phyloP scores from a whole-genome alignment of 2,329 filamentous ascomycete genomes.

The Aspergillus tubingensis region DNA sequence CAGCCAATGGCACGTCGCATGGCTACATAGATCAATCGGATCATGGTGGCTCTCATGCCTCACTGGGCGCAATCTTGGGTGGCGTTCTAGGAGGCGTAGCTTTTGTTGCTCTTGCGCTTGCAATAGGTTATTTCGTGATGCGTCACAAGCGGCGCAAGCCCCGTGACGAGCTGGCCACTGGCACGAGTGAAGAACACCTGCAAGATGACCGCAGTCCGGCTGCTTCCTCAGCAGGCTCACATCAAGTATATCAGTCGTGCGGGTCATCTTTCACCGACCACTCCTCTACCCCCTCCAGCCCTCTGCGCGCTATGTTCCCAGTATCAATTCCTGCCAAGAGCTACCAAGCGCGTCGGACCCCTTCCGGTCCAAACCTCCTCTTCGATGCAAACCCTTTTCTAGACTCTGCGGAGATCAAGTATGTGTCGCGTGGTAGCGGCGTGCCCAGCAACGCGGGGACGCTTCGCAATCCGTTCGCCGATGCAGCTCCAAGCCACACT shows the following conservation, averaged over 20 bases:
- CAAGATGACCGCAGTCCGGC: constrained; percentile 15
- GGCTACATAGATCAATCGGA: constrained; percentile 2
- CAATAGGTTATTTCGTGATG: constrained; percentile 26
- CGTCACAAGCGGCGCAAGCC: constrained; percentile 25
- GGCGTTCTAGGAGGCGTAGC: constrained; percentile 30
- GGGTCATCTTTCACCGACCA: constrained; percentile 13
- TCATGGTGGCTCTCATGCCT: background rate
- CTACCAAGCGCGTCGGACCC: background rate
- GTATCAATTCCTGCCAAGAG: background rate
- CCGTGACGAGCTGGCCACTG: constrained; percentile 6
- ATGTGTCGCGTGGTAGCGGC: background rate
- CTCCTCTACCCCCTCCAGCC: constrained; percentile 15
- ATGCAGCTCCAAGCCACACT: background rate
- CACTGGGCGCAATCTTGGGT: constrained; percentile 30
- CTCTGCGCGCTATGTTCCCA: constrained; percentile 5
- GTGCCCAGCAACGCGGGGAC: background rate
- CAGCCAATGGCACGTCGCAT: constrained; percentile 1
- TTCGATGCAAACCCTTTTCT: constrained; percentile 19
- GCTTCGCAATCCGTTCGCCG: constrained; percentile 10
- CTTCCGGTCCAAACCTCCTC: background rate
- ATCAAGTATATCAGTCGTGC: constrained; percentile 14
- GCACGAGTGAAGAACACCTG: constrained; percentile 23
- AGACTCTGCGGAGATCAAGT: constrained; percentile 11
- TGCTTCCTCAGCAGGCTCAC: constrained; percentile 21
- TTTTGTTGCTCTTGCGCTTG: constrained; percentile 25